Base-by-base conservation (phyloP, 768 basidiomycete genomes). In the Tephrocybe rancida region DNA sequence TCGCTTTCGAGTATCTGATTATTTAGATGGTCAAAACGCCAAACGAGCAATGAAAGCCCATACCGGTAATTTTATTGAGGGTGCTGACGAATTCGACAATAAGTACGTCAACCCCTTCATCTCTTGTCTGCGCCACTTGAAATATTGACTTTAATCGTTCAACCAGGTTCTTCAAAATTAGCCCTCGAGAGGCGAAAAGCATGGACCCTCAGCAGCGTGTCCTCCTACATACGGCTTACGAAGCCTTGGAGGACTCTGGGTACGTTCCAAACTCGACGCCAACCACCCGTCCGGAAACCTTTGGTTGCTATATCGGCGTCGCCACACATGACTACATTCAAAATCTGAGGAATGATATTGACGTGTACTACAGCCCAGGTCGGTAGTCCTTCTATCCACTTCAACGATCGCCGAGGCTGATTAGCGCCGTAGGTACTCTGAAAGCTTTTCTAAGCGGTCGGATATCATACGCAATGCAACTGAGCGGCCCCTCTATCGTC, bases 171-270 rank as follows among this genome's bases (percentile, higher is more conserved):
- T 91, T 90, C 74, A 82, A 79, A 37, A 80, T 88, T 41, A 87
- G 83, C 35, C 88, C 89, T 1, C 80, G 88, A 5, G 88, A 90
- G 67, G 88, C 89, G 13, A 81, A 71, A 55, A 82, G 74, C 64
- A 90, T 90, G 87, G 86, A 90, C 61, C 88, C 89, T 6, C 88
- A 90, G 58, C 87, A 89, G 57, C 79, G 88, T 4, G 59, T 90
- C 29, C 70, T 90, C 4, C 74, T 90, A 14, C 86, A 86, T 34
- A 76, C 80, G 2, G 85, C 84, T 4, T 81, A 87, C 48, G 78
- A 86, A 52, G 88, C 88, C 0, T 72, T 90, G 3, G 87, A 90
- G 63, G 76, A 83, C 55, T 78, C 87, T 3, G 89, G 88, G 0
- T 90, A 86, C 61, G 81, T 87, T 13, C 86, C 87, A 0, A 69